phyloP scores from a whole-genome alignment of 1,284 basidiomycete species.

The Cryptococcus neoformans region DNA sequence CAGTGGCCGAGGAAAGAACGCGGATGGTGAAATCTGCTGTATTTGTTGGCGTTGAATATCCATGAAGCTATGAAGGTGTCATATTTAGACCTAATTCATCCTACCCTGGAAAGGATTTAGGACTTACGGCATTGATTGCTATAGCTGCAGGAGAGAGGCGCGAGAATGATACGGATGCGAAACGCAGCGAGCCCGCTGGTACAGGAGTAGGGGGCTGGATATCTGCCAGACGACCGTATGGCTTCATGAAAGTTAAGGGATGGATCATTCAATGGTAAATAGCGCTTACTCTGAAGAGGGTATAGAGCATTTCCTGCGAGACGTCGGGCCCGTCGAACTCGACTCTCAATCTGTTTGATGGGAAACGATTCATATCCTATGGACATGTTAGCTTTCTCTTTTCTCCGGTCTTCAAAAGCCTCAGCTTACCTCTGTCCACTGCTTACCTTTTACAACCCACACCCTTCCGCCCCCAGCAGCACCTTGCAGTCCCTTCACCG shows the following conservation, averaged over 20 bases:
- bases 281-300: conserved; percentile 25
- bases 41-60: conserved; percentile 54
- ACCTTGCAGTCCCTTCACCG: conserved; percentile 24
- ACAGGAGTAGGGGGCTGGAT: conserved; percentile 63
- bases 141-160: conserved; percentile 68
- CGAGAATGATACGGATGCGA: conserved; percentile 61
- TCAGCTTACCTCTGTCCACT: conserved; percentile 71
- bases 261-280: conserved; percentile 10
- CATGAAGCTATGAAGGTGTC: conserved; percentile 57
- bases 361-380: conserved; percentile 80
- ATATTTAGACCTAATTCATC: neutral
- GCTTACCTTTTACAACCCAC: conserved; percentile 77
- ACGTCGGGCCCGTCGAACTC: conserved; percentile 83
- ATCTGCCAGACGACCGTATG: conserved; percentile 75
- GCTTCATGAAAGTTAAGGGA: conserved; percentile 51
- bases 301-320: conserved; percentile 61
- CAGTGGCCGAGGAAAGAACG: neutral
- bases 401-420: neutral
- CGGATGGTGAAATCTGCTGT: conserved; percentile 40
- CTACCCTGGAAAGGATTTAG: neutral
- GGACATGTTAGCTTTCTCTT: neutral
- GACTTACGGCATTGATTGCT: conserved; percentile 67
- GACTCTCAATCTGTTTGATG: conserved; percentile 68
- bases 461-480: conserved; percentile 56
- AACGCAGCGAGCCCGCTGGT: conserved; percentile 66